A percentile compares a stretch with the other conserved stretches of the same genome.
phyloP scores from a whole-genome alignment of 352 stramenopile species.

The Phytopythium aichiense region DNA sequence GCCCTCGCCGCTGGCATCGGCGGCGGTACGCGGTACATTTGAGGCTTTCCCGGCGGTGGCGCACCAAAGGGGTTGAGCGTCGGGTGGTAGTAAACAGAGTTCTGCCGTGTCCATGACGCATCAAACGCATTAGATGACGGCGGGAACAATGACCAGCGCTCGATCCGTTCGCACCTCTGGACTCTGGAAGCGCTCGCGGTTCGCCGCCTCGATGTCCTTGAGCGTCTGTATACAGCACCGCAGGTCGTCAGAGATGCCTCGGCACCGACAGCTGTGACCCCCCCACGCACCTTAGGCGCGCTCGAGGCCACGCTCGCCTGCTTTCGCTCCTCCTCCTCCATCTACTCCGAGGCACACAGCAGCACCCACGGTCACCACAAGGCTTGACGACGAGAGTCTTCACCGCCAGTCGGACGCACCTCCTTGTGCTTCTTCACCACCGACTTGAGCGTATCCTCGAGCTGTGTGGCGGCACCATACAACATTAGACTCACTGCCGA shows the following conservation, averaged over 20 bases:
- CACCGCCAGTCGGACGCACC: conserved; percentile 11
- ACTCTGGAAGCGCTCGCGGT: conserved; percentile 65
- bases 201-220: conserved; percentile 42
- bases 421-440: conserved; percentile 74
- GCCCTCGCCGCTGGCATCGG: conserved; percentile 1
- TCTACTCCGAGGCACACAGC: conserved; percentile 10
- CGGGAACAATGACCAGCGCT: background rate
- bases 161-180: conserved; percentile 35
- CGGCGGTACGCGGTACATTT: conserved; percentile 46
- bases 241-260: background rate
- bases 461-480: conserved; percentile 11
- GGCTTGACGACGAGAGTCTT: background rate
- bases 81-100: conserved; percentile 81
- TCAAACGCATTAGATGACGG: background rate
- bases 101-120: conserved; percentile 20
- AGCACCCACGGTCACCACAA: background rate
- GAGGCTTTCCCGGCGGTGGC: conserved; percentile 53
- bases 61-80: conserved; percentile 74
- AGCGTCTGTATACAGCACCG: conserved; percentile 30
- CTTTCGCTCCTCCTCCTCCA: conserved; percentile 38
- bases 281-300: conserved; percentile 21
- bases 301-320: conserved; percentile 24
- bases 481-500: background rate
- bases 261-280: background rate
- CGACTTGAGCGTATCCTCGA: conserved; percentile 62